phyloP scores from a whole-genome alignment of 108 stramenopile species.

The Cyclotella baltica region DNA sequence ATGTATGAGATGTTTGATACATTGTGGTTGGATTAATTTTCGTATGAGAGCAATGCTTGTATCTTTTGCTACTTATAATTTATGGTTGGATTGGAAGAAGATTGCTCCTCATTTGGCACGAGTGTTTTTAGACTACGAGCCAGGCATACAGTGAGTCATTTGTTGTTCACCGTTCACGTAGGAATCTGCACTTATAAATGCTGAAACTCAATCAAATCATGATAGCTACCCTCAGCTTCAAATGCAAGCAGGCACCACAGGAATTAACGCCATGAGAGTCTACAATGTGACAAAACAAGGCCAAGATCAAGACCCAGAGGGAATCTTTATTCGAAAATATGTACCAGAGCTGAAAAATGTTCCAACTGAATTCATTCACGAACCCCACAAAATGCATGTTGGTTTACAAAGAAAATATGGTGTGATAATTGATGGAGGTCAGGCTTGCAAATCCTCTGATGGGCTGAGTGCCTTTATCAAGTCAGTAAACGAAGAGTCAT shows the following conservation, averaged over 20 bases:
- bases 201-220: too few species aligned
- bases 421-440: conserved; percentile 25
- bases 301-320: conserved; percentile 74
- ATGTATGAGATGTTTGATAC: conserved; percentile 72
- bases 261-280: conserved; percentile 81
- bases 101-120: conserved; percentile 69
- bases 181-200: too few species aligned
- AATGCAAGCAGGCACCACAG: conserved; percentile 83
- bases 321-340: conserved; percentile 63
- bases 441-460: background rate
- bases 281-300: conserved; percentile 83
- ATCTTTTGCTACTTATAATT: conserved; percentile 76
- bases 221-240: conserved; percentile 77
- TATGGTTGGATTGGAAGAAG: conserved; percentile 81
- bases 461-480: background rate
- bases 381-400: conserved; percentile 70
- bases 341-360: conserved; percentile 59
- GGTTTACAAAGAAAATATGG: conserved; percentile 52
- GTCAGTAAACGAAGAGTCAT: background rate
- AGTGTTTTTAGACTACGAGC: conserved; percentile 73
- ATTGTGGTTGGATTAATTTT: conserved; percentile 78
- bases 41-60: conserved; percentile 83
- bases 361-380: conserved; percentile 67
- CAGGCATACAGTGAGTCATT: conserved; percentile 32
- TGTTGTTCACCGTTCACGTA: background rate